Evolutionary conservation across 2,329 filamentous ascomycete species (phyloP).

Genomic region (Alternaria metachromatica): DNA sequence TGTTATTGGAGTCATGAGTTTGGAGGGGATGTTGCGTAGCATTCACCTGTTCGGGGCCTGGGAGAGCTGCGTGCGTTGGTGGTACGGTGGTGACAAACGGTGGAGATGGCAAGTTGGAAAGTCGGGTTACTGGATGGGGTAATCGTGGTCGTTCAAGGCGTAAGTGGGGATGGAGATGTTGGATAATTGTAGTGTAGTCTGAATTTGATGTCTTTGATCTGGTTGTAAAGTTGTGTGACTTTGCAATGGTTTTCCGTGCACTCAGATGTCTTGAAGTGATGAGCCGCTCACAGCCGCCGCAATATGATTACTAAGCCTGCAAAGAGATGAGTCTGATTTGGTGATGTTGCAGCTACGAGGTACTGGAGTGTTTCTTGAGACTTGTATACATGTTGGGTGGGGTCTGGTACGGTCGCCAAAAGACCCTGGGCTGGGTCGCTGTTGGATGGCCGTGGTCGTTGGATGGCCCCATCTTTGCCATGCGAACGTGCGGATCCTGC

Average conservation of each 20-base stretch:
- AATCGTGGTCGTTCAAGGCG: neutral
- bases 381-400: neutral
- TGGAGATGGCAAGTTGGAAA: neutral
- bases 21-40: neutral
- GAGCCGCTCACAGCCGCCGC: neutral
- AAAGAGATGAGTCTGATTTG: no score
- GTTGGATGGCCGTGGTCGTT: neutral
- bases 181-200: neutral
- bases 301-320: no score
- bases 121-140: neutral
- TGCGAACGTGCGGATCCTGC: conserved; percentile 12
- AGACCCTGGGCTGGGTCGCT: neutral
- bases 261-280: neutral
- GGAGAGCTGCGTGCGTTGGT: neutral
- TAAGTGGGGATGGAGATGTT: neutral
- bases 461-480: conserved; percentile 3
- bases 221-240: neutral
- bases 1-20: conserved; percentile 5
- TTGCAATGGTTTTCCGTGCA: neutral
- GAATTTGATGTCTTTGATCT: neutral
- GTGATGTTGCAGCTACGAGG: neutral
- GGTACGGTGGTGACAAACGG: neutral
- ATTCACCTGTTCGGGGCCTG: neutral
- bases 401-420: neutral
- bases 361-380: neutral